A percentile compares a stretch with the other conserved stretches of the same genome.
Evolutionary conservation across 177 flowering plant genomes (phyloP).

Genomic region (Vitis hybrid): DNA sequence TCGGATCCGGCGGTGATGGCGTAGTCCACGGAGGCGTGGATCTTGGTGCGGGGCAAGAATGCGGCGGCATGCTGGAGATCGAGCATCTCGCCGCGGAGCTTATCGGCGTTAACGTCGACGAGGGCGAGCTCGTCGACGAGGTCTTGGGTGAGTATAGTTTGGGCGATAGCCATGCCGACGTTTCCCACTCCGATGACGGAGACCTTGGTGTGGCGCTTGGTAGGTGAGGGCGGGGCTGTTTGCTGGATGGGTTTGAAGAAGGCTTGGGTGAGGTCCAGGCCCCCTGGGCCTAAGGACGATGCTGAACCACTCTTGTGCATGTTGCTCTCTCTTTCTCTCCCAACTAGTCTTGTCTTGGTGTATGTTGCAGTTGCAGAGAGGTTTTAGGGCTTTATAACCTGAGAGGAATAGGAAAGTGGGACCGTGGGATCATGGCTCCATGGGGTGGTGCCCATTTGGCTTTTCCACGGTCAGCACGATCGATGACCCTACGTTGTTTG

Average conservation of each 20-base stretch:
- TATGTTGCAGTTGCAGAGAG: too few relatives aligned
- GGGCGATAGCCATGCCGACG: conserved; percentile 95
- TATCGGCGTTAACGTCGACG: conserved; percentile 67
- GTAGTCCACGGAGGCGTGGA: conserved; percentile 61
- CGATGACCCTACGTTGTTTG: too few relatives aligned
- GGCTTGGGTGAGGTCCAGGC: conserved; percentile 56
- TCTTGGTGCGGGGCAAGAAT: conserved; percentile 78
- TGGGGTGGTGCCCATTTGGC: too few relatives aligned
- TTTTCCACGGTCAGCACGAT: too few relatives aligned
- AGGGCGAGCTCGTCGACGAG: conserved; percentile 69
- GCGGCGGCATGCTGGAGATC: conserved; percentile 95
- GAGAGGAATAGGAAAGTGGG: too few relatives aligned
- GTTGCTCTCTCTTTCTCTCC: neutral
- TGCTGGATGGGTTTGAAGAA: conserved; percentile 58
- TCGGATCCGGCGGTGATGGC: conserved; percentile 35
- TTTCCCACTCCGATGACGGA: conserved; percentile 80
- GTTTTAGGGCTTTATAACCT: too few relatives aligned
- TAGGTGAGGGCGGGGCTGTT: conserved; percentile 45
- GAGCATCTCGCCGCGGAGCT: conserved; percentile 82
- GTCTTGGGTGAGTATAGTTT: conserved; percentile 78
- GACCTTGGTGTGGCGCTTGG: conserved; percentile 70
- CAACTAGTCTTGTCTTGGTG: too few relatives aligned
- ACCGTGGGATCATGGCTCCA: too few relatives aligned
- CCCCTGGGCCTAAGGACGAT: conserved; percentile 50
- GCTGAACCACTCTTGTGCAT: conserved; percentile 45